Evolutionary conservation across 2,329 filamentous ascomycete species (phyloP).

Genomic region (Xylariaceae sp.): DNA sequence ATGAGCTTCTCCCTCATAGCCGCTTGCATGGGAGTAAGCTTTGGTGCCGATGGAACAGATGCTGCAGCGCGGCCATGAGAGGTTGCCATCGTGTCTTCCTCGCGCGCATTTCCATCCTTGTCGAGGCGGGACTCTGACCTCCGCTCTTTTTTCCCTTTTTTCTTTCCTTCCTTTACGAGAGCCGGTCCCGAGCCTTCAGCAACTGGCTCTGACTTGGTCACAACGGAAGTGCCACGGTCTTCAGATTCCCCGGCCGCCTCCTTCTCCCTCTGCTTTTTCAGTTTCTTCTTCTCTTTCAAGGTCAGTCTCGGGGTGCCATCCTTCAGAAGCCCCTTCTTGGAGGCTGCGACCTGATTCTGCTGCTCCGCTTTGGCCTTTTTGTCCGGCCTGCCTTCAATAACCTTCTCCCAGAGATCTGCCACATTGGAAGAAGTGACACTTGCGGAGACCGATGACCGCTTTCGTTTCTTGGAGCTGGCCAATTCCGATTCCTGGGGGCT

Average conservation of each 20-base stretch:
- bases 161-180: conserved; percentile 21
- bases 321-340: conserved; percentile 16
- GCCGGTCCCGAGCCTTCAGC: no score
- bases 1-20: conserved; percentile 93
- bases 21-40: conserved; percentile 85
- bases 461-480: conserved; percentile 53
- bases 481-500: conserved; percentile 12
- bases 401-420: conserved; percentile 67
- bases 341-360: conserved; percentile 4
- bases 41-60: conserved; percentile 32
- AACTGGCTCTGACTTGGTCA: neutral
- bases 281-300: conserved; percentile 21
- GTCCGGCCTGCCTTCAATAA: conserved; percentile 60
- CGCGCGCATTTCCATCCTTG: conserved; percentile 4
- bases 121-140: conserved; percentile 18
- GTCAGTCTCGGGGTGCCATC: conserved; percentile 13
- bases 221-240: neutral
- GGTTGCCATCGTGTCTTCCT: conserved; percentile 6
- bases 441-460: conserved; percentile 32
- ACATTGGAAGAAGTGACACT: conserved; percentile 63
- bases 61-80: conserved; percentile 8
- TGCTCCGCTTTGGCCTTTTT: conserved; percentile 23
- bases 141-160: conserved; percentile 26
- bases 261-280: conserved; percentile 12
- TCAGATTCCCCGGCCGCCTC: neutral